Base-by-base conservation (phyloP, 352 stramenopile genomes). In the Pythium phragmiticola region DNA sequence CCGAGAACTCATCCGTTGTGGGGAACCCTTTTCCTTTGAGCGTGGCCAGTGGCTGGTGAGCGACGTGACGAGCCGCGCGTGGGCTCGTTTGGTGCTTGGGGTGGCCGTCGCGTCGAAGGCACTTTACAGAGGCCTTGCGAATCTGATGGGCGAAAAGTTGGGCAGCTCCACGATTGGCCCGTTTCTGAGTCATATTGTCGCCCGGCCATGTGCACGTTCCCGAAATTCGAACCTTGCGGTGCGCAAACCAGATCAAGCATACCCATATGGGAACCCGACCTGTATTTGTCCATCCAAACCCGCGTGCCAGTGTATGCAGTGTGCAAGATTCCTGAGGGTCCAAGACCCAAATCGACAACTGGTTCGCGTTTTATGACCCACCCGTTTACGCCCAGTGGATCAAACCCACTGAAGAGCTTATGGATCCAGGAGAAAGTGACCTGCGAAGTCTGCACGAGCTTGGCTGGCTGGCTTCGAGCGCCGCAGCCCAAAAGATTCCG, bases 101-200 rank as follows among this genome's bases (percentile, higher is more conserved):
- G 60, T 37, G 30, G n/a, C 11, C 19, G 41, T 41, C 23, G 14
- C 8, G 16, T 2, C 9, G 26, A 23, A 60, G 37, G 30, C 26
- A 21, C 23, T 46, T 45, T 19, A 7, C 42, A 30, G 5, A 17
- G 13, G 19, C 39, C 39, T 17, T 6, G 26, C 50, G 60, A 33
- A 54, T 66, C 17, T n/a, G 21, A 58, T 58, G 50, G 59, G 34
- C 34, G 51, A 48, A 60, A 60, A 60, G 53, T 21, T 50, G 53
- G 45, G 37, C 23, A 9, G 28, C 14, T 39, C 34, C 34, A 42
- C 11, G 37, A 28, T 17, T 66, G 60, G 52, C 60, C 45, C 46
- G 55, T 68, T 62, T 68, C 52, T 68, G 60, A 57, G 33, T 12
- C 43, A 43, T 12, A 62, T 61, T 62, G 60, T 68, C 60, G 54